Conservation (phyloP, 352 stramenopile species). For the Pilasporangium apinafurcum region DNA sequence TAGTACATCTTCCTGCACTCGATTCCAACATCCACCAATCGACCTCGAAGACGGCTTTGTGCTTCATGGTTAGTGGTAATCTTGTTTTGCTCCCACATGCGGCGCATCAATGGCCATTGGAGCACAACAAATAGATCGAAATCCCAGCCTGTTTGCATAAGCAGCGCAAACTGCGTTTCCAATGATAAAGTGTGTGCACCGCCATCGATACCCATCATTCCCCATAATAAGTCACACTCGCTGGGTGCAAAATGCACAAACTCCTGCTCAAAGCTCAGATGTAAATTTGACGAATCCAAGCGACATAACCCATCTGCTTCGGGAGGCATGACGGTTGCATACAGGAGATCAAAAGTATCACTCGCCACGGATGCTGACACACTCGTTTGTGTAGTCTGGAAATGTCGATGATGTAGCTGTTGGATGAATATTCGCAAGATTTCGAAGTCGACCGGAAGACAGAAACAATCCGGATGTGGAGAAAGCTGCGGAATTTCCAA, state of each 20-base stretch:
- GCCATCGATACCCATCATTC: conserved; percentile 55
- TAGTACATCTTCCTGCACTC: conserved; percentile 50
- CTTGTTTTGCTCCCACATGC: conserved; percentile 1
- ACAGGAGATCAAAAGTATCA: conserved; percentile 76
- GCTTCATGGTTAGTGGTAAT: neutral
- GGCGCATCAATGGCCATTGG: conserved; percentile 50
- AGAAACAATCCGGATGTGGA: conserved; percentile 78
- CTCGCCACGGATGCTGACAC: conserved; percentile 30
- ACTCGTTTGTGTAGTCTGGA: neutral
- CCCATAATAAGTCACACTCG: conserved; percentile 76
- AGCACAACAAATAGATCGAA: conserved; percentile 67
- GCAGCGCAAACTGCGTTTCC: conserved; percentile 35
- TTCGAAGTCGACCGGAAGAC: conserved; percentile 71
- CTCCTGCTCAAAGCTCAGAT: conserved; percentile 25
- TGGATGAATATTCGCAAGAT: conserved; percentile 44
- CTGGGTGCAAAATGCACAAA: conserved; percentile 52
- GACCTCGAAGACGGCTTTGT: conserved; percentile 1
- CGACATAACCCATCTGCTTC: too few species aligned
- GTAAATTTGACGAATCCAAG: too few species aligned
- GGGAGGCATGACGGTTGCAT: conserved; percentile 7
- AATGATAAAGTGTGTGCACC: conserved; percentile 34
- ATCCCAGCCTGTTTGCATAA: conserved; percentile 62
- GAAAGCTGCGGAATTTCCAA: conserved; percentile 70
- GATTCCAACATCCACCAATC: conserved; percentile 23
- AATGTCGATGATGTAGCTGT: conserved; percentile 4